Evolutionary conservation across 345 rosid species (phyloP).

Genomic region (Melaleuca alternifolia): DNA sequence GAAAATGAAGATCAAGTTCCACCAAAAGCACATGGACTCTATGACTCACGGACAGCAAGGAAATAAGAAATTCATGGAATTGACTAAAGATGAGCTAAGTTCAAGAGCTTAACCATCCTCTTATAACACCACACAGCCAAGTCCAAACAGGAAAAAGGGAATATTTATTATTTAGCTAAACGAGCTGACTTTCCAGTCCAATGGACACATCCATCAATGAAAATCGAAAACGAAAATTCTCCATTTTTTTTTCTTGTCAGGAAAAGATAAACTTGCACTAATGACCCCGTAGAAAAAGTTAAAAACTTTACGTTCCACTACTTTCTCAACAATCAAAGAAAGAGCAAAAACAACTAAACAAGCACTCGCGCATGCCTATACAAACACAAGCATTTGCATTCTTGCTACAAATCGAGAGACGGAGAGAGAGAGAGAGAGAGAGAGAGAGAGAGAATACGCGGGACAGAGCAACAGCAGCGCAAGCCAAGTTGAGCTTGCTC

Average conservation of each 20-base stretch:
- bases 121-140: not conserved
- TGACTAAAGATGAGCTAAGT: not conserved
- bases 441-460: conserved; percentile 20
- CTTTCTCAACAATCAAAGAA: not conserved
- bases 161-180: not conserved
- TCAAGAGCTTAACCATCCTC: not conserved
- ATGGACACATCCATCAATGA: not conserved
- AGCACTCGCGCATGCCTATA: not conserved
- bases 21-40: not conserved
- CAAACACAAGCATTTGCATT: not conserved
- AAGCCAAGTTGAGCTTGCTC: conserved; percentile 49
- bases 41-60: not conserved
- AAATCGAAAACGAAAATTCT: not conserved
- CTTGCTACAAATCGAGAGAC: not conserved
- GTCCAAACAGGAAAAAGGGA: not conserved
- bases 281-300: not conserved
- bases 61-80: not conserved
- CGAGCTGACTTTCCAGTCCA: not conserved
- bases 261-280: not conserved
- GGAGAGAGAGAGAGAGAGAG: not conserved
- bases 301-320: not conserved
- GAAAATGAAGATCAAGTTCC: not conserved
- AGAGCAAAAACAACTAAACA: not conserved
- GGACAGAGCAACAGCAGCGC: conserved; percentile 60
- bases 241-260: not conserved